Conservation (phyloP, 2,329 filamentous ascomycete species). For the Aspergillus neoniger region DNA sequence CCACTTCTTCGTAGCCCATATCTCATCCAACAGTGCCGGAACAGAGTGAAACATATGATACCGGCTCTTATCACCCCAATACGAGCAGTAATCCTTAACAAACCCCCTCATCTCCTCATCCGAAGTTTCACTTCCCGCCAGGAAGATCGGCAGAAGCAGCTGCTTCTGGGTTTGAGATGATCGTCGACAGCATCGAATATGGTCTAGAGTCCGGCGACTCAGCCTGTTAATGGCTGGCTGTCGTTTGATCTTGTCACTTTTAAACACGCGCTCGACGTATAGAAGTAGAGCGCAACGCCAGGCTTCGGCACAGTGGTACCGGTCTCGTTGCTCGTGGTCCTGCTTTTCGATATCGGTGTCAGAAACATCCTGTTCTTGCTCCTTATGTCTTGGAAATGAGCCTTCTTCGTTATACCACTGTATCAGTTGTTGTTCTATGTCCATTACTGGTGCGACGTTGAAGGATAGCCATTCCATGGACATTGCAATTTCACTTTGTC, state of each 20-base stretch:
- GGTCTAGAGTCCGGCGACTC: constrained; percentile 29
- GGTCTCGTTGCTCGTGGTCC: constrained; percentile 28
- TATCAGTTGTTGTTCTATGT: too few species aligned
- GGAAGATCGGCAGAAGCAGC: constrained; percentile 40
- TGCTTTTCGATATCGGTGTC: constrained; percentile 27
- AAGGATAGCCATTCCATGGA: too few species aligned
- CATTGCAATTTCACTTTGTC: too few species aligned
- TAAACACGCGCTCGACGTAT: not conserved
- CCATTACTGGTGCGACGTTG: too few species aligned
- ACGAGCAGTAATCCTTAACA: constrained; percentile 31
- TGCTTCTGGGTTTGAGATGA: constrained; percentile 39
- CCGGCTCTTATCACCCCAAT: constrained; percentile 26
- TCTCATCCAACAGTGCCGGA: too few species aligned
- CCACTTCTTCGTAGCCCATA: too few species aligned
- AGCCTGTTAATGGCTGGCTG: too few species aligned
- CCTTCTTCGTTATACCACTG: too few species aligned
- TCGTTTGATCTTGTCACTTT: too few species aligned
- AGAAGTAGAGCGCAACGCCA: not conserved
- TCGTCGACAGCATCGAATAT: constrained; percentile 32
- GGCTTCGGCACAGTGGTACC: constrained; percentile 19
- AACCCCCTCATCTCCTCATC: constrained; percentile 22
- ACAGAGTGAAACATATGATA: too few species aligned
- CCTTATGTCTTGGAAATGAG: too few species aligned
- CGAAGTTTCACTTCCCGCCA: constrained; percentile 35
- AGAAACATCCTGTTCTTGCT: too few species aligned